Evolutionary conservation across 371 early-diverging fungal species (phyloP).

Genomic region (Coemansia linderi): DNA sequence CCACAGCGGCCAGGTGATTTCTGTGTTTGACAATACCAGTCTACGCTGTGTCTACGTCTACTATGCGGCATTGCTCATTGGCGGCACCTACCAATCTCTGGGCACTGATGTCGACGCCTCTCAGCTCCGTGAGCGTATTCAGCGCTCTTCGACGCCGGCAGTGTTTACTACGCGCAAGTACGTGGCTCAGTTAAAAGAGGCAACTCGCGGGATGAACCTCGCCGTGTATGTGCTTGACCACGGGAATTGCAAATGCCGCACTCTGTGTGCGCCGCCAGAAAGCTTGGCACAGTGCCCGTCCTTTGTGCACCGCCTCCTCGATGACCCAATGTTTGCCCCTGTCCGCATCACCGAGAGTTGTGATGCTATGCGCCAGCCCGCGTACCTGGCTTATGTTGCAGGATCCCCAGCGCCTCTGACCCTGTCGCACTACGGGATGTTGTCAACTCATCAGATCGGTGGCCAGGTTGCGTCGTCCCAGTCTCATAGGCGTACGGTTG

Average conservation of each 20-base stretch:
- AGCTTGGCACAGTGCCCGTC: constrained; percentile 6
- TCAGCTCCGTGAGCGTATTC: constrained; percentile 24
- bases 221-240: constrained; percentile 28
- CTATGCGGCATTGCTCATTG: constrained; percentile 46
- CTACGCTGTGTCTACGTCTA: constrained; percentile 45
- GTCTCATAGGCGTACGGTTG: constrained; percentile 19
- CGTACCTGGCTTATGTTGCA: constrained; percentile 26
- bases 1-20: constrained; percentile 26
- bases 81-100: constrained; percentile 44
- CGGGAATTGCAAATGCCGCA: not conserved
- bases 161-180: constrained; percentile 32
- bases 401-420: constrained; percentile 19
- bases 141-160: constrained; percentile 19
- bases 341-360: constrained; percentile 33
- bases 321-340: constrained; percentile 39
- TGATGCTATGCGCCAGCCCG: constrained; percentile 41
- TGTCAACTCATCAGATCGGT: constrained; percentile 25
- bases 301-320: constrained; percentile 31
- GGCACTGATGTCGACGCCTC: constrained; percentile 17
- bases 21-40: constrained; percentile 38
- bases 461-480: constrained; percentile 4
- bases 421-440: constrained; percentile 47
- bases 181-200: constrained; percentile 13
- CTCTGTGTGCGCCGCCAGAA: constrained; percentile 4
- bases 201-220: constrained; percentile 17